phyloP scores from a whole-genome alignment of 306 rosid species.

The Adenanthera pavonina region DNA sequence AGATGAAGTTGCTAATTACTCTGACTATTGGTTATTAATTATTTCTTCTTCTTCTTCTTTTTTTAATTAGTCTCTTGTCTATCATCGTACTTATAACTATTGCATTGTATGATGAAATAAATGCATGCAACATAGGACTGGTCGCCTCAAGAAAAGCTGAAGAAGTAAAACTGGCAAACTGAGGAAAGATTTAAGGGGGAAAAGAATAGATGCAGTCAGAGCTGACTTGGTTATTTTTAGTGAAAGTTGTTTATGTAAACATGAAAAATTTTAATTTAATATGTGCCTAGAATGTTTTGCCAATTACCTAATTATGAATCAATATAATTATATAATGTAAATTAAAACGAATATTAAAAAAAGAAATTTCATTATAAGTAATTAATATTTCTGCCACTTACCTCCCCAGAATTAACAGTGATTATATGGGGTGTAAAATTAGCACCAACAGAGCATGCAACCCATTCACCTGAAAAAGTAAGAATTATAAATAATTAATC shows the following conservation, averaged over 20 bases:
- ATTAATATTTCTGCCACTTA: constrained; percentile 27
- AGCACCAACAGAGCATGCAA: constrained; percentile 81
- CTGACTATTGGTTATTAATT: neutral
- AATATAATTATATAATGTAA: neutral
- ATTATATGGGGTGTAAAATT: constrained; percentile 82
- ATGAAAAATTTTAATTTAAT: neutral
- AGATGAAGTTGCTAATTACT: neutral
- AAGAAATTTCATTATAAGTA: neutral
- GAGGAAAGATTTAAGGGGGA: neutral
- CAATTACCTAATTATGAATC: neutral
- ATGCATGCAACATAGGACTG: neutral
- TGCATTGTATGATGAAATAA: neutral
- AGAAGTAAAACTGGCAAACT: neutral
- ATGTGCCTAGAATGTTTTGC: neutral
- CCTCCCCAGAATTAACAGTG: constrained; percentile 75
- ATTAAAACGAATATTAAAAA: neutral
- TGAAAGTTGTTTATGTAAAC: neutral
- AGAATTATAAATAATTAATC: constrained; percentile 8
- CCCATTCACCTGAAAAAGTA: constrained; percentile 70
- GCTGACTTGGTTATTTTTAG: neutral
- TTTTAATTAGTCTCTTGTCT: neutral
- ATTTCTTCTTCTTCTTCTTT: neutral
- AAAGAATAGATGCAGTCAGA: neutral
- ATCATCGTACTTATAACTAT: neutral
- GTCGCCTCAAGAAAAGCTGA: neutral